Percentiles rank a stretch among this genome's conserved stretches.
Conservation (phyloP, 768 basidiomycete genomes). For the Exidia glandulosa region DNA sequence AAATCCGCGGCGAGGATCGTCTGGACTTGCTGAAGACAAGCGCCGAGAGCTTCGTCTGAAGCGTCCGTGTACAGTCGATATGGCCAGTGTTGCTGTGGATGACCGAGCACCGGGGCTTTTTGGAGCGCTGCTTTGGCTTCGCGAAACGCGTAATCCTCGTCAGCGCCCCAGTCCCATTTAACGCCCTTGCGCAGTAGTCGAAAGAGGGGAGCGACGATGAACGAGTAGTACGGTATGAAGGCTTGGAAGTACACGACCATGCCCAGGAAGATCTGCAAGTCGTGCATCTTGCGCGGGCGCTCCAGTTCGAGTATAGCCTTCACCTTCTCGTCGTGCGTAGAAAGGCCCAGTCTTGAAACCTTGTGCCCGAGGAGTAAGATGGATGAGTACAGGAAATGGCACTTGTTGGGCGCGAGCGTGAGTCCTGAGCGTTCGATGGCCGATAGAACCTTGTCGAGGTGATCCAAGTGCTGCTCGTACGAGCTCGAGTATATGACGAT, state of each 20-base stretch:
- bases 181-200: constrained; percentile 19
- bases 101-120: constrained; percentile 22
- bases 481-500: constrained; percentile 15
- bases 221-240: constrained; percentile 24
- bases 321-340: constrained; percentile 27
- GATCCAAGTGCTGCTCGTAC: constrained; percentile 18
- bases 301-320: constrained; percentile 20
- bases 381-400: constrained; percentile 20
- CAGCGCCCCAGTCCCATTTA: constrained; percentile 13
- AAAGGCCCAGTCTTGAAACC: constrained; percentile 20
- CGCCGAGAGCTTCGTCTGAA: constrained; percentile 18
- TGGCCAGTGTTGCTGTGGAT: constrained; percentile 17
- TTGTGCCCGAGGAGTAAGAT: constrained; percentile 15
- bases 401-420: constrained; percentile 11
- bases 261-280: constrained; percentile 25
- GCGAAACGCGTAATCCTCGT: constrained; percentile 18
- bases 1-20: constrained; percentile 10
- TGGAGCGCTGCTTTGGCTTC: constrained; percentile 18
- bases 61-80: constrained; percentile 17
- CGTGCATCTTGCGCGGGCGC: constrained; percentile 12
- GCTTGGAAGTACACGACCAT: constrained; percentile 28
- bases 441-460: constrained; percentile 11
- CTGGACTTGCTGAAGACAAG: constrained; percentile 20
- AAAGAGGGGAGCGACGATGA: constrained; percentile 24
- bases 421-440: constrained; percentile 4